A percentile compares a stretch with the other conserved stretches of the same genome.
Conservation (phyloP, 306 rosid genomes). For the Herpetospermum pedunculosum region DNA sequence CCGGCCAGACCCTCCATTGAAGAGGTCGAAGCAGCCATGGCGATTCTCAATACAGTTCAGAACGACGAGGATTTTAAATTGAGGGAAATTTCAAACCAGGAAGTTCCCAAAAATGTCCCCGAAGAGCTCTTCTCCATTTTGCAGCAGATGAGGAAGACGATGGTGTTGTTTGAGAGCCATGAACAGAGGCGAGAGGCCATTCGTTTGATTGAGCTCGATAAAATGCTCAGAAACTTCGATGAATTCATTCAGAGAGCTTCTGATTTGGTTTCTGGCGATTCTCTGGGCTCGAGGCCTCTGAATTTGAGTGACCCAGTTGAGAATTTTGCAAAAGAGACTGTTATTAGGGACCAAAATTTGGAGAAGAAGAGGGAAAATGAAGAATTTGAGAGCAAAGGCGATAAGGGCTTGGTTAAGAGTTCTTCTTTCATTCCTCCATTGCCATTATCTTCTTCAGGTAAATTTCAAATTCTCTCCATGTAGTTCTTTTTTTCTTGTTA, state of each 20-base stretch:
- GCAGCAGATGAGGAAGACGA: slow-evolving; percentile 42
- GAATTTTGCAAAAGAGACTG: slow-evolving; percentile 11
- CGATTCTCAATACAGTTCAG: slow-evolving; percentile 41
- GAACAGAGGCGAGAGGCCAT: slow-evolving; percentile 57
- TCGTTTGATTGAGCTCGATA: slow-evolving; percentile 41
- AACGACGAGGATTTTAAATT: slow-evolving; percentile 51
- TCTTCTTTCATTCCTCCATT: slow-evolving; percentile 22
- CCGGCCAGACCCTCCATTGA: slow-evolving; percentile 71
- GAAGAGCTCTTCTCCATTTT: slow-evolving; percentile 48
- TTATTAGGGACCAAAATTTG: slow-evolving; percentile 25
- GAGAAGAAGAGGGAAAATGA: slow-evolving; percentile 19
- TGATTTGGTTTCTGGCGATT: slow-evolving; percentile 45
- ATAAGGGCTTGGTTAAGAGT: slow-evolving; percentile 21
- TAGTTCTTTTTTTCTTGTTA: background rate
- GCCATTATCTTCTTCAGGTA: slow-evolving; percentile 39
- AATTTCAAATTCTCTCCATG: background rate
- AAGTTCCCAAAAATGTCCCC: slow-evolving; percentile 30
- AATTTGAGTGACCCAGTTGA: slow-evolving; percentile 18
- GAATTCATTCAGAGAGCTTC: slow-evolving; percentile 76
- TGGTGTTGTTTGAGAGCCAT: slow-evolving; percentile 41
- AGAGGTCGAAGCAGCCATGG: slow-evolving; percentile 68
- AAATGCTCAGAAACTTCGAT: slow-evolving; percentile 45
- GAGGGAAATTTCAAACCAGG: slow-evolving; percentile 38
- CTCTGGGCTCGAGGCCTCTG: slow-evolving; percentile 10
- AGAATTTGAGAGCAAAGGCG: slow-evolving; percentile 14